Percentiles rank a stretch among this genome's conserved stretches.
Evolutionary conservation across 164 flowering plant genomes (phyloP).

Genomic region (Macadamia integrifolia): DNA sequence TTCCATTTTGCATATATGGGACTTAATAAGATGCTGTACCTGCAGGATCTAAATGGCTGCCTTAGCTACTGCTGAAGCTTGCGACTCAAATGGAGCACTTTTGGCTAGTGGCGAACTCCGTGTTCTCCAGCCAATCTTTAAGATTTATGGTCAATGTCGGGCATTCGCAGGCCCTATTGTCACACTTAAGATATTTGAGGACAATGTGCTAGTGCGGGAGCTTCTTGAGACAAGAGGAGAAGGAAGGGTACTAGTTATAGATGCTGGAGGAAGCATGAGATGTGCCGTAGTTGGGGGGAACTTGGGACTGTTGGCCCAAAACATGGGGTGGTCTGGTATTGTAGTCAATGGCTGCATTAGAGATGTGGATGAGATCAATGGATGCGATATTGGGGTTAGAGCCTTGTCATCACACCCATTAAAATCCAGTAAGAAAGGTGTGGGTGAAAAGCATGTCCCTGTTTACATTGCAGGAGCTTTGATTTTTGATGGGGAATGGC

Average conservation of each 20-base stretch:
- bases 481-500: constrained; percentile 70
- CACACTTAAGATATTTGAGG: constrained; percentile 67
- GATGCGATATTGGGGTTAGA: constrained; percentile 62
- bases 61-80: constrained; percentile 59
- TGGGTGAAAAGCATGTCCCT: constrained; percentile 59
- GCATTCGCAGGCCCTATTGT: constrained; percentile 59
- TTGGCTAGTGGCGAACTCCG: constrained; percentile 52
- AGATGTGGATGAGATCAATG: constrained; percentile 74
- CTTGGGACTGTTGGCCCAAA: constrained; percentile 58
- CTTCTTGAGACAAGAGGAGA: constrained; percentile 60
- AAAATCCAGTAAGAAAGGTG: constrained; percentile 56
- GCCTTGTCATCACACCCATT: constrained; percentile 59
- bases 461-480: constrained; percentile 43
- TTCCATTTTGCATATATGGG: too few relatives aligned
- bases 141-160: constrained; percentile 45
- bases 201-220: constrained; percentile 64
- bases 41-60: constrained; percentile 35
- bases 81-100: constrained; percentile 48
- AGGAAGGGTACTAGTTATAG: constrained; percentile 69
- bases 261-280: constrained; percentile 72
- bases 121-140: constrained; percentile 50
- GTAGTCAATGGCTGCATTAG: constrained; percentile 71
- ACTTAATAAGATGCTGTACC: too few relatives aligned
- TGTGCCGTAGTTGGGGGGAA: constrained; percentile 78
- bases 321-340: constrained; percentile 66